Evolutionary conservation across 805 yeast genomes (phyloP).

Genomic region (Sugiyamaella lignohabitans): DNA sequence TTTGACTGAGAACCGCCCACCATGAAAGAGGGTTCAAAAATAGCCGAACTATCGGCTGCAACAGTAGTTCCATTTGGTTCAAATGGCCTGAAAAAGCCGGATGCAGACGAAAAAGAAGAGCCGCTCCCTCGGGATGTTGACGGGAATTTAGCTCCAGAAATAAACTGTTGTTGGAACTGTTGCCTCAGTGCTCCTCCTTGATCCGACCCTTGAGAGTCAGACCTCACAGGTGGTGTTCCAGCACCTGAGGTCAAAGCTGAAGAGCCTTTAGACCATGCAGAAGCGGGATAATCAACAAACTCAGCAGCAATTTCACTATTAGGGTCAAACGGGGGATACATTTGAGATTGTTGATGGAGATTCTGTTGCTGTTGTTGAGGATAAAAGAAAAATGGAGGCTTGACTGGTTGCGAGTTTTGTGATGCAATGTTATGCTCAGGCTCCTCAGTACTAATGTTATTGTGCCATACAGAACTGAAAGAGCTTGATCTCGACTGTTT

Average conservation of each 20-base stretch:
- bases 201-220: slow-evolving; percentile 7
- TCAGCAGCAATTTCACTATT: neutral
- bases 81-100: slow-evolving; percentile 1
- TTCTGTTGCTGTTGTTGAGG: slow-evolving; percentile 2
- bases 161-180: slow-evolving; percentile 7
- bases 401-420: neutral
- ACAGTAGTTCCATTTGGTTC: neutral
- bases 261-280: neutral
- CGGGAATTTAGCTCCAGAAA: slow-evolving; percentile 1
- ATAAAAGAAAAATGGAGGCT: neutral
- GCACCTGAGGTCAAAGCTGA: slow-evolving; percentile 2
- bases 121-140: slow-evolving; percentile 3
- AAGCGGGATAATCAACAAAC: slow-evolving; percentile 1
- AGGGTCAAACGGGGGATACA: neutral
- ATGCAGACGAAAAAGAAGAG: neutral
- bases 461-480: slow-evolving; percentile 19
- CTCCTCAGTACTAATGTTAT: neutral
- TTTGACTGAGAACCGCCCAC: neutral
- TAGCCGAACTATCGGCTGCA: neutral
- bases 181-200: slow-evolving; percentile 1
- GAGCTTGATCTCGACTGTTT: slow-evolving; percentile 16
- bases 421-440: neutral
- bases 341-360: neutral
- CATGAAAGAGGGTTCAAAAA: neutral
- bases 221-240: slow-evolving; percentile 11